Evolutionary conservation across 345 rosid species (phyloP), one percentile per base, ranked within the genome.

Genomic region (Citrus australasica): DNA sequence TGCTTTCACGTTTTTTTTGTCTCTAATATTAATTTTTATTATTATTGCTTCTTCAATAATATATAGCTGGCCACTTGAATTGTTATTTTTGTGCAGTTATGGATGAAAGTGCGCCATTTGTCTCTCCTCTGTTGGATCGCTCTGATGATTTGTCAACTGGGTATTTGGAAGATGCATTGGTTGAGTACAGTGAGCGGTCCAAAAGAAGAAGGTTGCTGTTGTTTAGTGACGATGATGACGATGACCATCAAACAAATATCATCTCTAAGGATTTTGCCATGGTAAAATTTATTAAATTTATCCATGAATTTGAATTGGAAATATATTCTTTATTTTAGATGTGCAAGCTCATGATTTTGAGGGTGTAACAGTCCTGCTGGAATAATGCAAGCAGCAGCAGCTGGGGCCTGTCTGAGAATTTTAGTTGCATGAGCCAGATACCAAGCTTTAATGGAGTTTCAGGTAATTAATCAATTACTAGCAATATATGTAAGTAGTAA

Each of bases 121-220:
- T 90, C 78, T 86, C 88, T 19, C 65, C 86, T 75, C 58, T 77
- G 5, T 35, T 68, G 35, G 72, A 68, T 14, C 55, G 21, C 42
- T 9, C 62, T 22, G 81, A 87, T 66, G 94, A 90, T 79, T 82
- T 88, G n/a, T 93, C 98, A 21, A 88, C 97, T 66, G 98, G 98
- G 46, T 95, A 95, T 71, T 87, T 95, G 22, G 93, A 95, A 80
- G 98, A 95, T 73, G 98, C 97, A 33, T 78, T 95, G 75, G 80
- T 90, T 4, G 93, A 90, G 81, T 89, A 87, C 55, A 83, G 81
- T n/a, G 95, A 87, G 71, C 80, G 87, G 67, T 88, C 92, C 73
- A 95, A 93, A 86, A 85, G 93, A 62, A 83, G 94, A 72, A 91
- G 97, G 38, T 78, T 93, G 83, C 51, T 82, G 24, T 16, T 85